phyloP scores from a whole-genome alignment of 371 early-diverging fungal species.

The Phascolomyces articulosus region DNA sequence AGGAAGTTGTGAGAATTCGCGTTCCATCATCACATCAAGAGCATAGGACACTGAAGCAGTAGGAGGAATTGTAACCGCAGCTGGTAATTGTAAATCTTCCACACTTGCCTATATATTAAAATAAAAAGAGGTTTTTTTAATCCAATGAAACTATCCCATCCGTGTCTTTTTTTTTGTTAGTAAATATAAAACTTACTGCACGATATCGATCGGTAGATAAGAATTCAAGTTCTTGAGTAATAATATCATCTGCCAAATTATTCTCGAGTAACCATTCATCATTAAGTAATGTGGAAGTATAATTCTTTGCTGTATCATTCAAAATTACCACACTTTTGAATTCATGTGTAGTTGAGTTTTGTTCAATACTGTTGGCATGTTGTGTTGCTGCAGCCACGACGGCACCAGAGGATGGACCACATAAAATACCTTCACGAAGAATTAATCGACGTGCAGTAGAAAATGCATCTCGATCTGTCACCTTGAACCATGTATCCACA shows the following conservation, averaged over 20 bases:
- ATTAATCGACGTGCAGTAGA: slow-evolving; percentile 74
- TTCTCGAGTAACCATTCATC: slow-evolving; percentile 81
- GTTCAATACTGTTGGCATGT: slow-evolving; percentile 38
- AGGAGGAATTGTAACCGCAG: slow-evolving; percentile 75
- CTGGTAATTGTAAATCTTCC: slow-evolving; percentile 86
- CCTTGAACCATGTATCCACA: slow-evolving; percentile 75
- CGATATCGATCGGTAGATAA: slow-evolving; percentile 71
- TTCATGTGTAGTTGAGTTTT: slow-evolving; percentile 25
- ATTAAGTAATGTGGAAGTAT: slow-evolving; percentile 67
- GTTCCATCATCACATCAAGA: slow-evolving; percentile 75
- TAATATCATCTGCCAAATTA: slow-evolving; percentile 69
- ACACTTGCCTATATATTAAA: slow-evolving; percentile 62
- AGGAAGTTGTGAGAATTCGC: slow-evolving; percentile 88
- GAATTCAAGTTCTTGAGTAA: slow-evolving; percentile 62
- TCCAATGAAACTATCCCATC: no score
- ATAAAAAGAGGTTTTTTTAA: not conserved
- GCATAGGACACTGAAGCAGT: slow-evolving; percentile 64
- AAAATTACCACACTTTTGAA: slow-evolving; percentile 58
- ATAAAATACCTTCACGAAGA: slow-evolving; percentile 66
- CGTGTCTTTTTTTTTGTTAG: no score
- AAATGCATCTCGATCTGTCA: slow-evolving; percentile 75
- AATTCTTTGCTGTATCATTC: slow-evolving; percentile 74
- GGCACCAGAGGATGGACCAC: slow-evolving; percentile 79
- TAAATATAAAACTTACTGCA: slow-evolving; percentile 37
- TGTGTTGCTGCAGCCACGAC: slow-evolving; percentile 69